phyloP scores from a whole-genome alignment of 805 yeast genomes.

The Torulaspora indica region DNA sequence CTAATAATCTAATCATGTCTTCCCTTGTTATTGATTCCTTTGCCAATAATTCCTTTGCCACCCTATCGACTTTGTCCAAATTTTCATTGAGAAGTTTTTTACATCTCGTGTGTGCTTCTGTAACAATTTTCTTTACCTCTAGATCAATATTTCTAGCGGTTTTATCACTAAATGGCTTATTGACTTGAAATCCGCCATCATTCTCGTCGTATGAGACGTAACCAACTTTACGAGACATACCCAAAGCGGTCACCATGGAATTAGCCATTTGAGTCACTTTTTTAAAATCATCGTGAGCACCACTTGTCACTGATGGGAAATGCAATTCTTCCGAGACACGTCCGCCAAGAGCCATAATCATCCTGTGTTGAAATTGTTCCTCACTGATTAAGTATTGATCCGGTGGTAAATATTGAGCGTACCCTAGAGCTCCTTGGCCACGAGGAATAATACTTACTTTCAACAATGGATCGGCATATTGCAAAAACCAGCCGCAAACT shows the following conservation, averaged over 20 bases:
- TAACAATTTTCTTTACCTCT: constrained; percentile 76
- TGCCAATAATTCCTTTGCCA: constrained; percentile 77
- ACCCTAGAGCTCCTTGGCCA: constrained; percentile 93
- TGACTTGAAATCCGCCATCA: constrained; percentile 53
- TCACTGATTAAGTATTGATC: constrained; percentile 76
- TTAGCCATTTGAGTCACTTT: constrained; percentile 86
- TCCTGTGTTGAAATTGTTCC: constrained; percentile 72
- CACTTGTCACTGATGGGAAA: constrained; percentile 81
- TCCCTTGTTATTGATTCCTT: constrained; percentile 92
- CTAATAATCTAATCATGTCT: constrained; percentile 86
- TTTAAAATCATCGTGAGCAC: constrained; percentile 90
- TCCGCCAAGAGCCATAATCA: constrained; percentile 94
- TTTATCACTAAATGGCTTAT: constrained; percentile 85
- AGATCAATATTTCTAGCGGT: constrained; percentile 76
- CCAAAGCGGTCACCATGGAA: constrained; percentile 81
- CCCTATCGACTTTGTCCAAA: constrained; percentile 66
- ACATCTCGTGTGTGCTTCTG: constrained; percentile 70
- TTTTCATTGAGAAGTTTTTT: constrained; percentile 59
- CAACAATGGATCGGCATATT: constrained; percentile 82
- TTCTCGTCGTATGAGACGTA: constrained; percentile 41
- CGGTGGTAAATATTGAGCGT: constrained; percentile 90
- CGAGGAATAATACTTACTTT: constrained; percentile 94
- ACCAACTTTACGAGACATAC: constrained; percentile 83
- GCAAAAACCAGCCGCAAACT: constrained; percentile 87
- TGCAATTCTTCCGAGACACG: constrained; percentile 88